A percentile compares a stretch with the other conserved stretches of the same genome.
Evolutionary conservation across 192 early-diverging fungal genomes (phyloP).

Genomic region (Coemansia sp.): DNA sequence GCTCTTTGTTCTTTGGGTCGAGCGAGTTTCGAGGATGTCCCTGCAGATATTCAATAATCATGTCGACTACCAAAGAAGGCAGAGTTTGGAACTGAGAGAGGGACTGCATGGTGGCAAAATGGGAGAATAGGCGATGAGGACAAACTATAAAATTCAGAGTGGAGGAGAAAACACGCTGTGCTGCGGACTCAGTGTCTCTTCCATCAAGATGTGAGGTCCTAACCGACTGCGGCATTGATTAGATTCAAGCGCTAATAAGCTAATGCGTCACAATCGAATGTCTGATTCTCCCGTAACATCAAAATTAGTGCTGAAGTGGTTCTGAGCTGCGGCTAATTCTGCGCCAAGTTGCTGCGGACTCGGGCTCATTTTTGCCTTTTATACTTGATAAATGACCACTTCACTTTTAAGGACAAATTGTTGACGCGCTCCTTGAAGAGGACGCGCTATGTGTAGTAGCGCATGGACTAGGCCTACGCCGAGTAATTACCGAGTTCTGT

Average conservation of each 20-base stretch:
- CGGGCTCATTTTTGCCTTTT: neutral
- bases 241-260: too few relatives aligned
- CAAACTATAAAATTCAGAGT: too few relatives aligned
- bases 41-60: neutral
- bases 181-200: too few relatives aligned
- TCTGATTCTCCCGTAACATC: neutral
- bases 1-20: neutral
- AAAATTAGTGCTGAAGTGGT: neutral
- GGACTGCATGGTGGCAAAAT: neutral
- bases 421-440: constrained; percentile 64
- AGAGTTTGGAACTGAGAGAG: neutral
- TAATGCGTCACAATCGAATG: neutral
- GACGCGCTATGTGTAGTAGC: constrained; percentile 80
- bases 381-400: constrained; percentile 25
- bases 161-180: too few relatives aligned
- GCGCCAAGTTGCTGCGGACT: neutral
- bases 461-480: constrained; percentile 72
- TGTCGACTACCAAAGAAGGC: neutral
- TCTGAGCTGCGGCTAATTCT: neutral
- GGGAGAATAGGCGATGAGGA: neutral
- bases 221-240: too few relatives aligned
- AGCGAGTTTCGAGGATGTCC: neutral
- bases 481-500: constrained; percentile 68
- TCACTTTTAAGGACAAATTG: constrained; percentile 64
- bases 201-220: too few relatives aligned